Evolutionary conservation across 331 rosid species (phyloP).

Genomic region (Acacia concinna): DNA sequence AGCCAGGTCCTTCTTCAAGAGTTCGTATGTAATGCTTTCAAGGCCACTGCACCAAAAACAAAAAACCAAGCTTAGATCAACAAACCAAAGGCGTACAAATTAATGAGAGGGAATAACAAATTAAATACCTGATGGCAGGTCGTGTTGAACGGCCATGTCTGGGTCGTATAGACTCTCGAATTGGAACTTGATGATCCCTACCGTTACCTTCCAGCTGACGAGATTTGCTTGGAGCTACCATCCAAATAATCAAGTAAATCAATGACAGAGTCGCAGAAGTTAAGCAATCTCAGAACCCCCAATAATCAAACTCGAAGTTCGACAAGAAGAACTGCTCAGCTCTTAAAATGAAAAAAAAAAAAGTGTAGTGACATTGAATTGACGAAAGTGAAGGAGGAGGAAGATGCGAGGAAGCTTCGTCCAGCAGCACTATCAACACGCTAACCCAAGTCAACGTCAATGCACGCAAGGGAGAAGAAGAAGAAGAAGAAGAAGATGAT

Average conservation of each 20-base stretch:
- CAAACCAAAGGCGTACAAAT: not conserved
- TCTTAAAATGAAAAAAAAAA: not conserved
- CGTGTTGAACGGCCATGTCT: slow-evolving; percentile 30
- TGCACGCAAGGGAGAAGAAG: not conserved
- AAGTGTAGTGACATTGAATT: not conserved
- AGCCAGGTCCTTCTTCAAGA: not conserved
- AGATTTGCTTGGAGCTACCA: slow-evolving; percentile 49
- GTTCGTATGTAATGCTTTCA: slow-evolving; percentile 27
- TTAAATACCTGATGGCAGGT: slow-evolving; percentile 29
- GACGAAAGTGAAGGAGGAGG: not conserved
- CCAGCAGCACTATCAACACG: slow-evolving; percentile 29
- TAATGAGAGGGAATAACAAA: not conserved
- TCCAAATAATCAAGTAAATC: slow-evolving; percentile 29
- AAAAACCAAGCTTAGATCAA: slow-evolving; percentile 15
- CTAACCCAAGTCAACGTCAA: slow-evolving; percentile 36
- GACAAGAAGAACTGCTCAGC: not conserved
- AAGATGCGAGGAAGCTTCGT: slow-evolving; percentile 40
- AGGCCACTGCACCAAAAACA: slow-evolving; percentile 52
- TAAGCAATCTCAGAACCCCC: not conserved
- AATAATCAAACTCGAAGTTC: not conserved
- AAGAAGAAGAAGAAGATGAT: no score
- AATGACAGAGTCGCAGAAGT: not conserved
- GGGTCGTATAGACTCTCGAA: slow-evolving; percentile 27
- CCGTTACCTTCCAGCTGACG: slow-evolving; percentile 4
- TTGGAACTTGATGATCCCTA: slow-evolving; percentile 24